Evolutionary conservation across 2,329 filamentous ascomycete genomes (phyloP), one percentile per base, ranked within the genome.

Genomic region (Botrytis deweyae): DNA sequence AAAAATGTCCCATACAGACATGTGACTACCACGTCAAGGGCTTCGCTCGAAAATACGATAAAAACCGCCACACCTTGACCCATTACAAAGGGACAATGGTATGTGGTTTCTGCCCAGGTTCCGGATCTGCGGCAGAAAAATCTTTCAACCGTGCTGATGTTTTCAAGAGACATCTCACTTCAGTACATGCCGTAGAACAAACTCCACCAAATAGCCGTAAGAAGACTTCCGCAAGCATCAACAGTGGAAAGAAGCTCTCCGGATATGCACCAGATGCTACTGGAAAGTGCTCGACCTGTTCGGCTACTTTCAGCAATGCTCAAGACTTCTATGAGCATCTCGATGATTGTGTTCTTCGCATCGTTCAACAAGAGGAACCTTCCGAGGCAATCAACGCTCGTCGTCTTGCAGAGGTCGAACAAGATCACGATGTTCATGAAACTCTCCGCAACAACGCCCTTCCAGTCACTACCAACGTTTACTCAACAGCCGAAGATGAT

Each of bases 41-140:
- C 0, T 98, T 98, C 80, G 95, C 95, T 4, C 88, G 95, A 75
- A 98, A 98, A 83, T 99, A 98, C 81, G 96, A 98, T 85, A 98
- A 98, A 87, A 98, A 98, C 82, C 87, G 96, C 20, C 96, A 99
- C 81, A 97, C 95, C 1, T 84, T 98, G 76, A 98, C 95, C 4
- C 96, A 98, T 81, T 99, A 98, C 86, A 97, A 97, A 83, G 95
- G 95, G 14, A 98, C 94, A 22, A 98, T 98, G 94, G 92, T 97
- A 12, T 99, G 96, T 80, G 95, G 95, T 8, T 98, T 98, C 83
- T 98, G 96, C 78, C 94, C 95, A 0, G 94, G 94, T 6, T 92
- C 91, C 33, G 94, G 95, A 9, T 95, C 93, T 4, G 89, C 93
- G 1, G 93, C 92, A 9, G 95, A 98, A 83, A 98, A 98, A 86